Evolutionary conservation across 2,329 filamentous ascomycete genomes (phyloP).

Genomic region (Calonectria pseudoreteaudii): DNA sequence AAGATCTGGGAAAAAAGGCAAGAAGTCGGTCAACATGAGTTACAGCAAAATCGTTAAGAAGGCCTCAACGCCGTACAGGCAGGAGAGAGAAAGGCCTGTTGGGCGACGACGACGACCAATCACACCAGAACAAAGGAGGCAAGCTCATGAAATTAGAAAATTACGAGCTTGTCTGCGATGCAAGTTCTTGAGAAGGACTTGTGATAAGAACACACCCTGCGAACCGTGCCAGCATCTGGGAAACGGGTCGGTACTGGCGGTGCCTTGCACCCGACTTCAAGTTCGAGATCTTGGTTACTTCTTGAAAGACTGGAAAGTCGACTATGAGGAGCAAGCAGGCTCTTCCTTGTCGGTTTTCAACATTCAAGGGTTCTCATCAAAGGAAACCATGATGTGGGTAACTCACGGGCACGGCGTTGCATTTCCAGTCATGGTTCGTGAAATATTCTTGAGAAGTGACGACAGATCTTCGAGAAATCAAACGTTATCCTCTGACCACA

Average conservation of each 20-base stretch:
- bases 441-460: background rate
- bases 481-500: background rate
- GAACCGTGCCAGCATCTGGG: background rate
- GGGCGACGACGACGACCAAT: background rate
- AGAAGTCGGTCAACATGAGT: background rate
- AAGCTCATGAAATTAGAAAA: background rate
- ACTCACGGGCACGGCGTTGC: background rate
- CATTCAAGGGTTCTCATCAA: background rate
- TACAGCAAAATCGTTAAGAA: background rate
- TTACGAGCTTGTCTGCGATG: background rate
- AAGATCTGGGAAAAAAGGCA: background rate
- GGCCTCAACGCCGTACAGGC: background rate
- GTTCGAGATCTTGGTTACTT: background rate
- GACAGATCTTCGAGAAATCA: background rate
- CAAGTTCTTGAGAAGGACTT: background rate
- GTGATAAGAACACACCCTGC: background rate
- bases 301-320: background rate
- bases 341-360: too few relatives aligned
- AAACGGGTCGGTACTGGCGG: too few relatives aligned
- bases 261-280: background rate
- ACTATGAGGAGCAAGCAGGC: background rate
- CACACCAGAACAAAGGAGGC: background rate
- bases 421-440: background rate
- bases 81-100: background rate
- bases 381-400: background rate